Evolutionary conservation across 306 rosid genomes (phyloP).

Genomic region (Purshia tridentata): DNA sequence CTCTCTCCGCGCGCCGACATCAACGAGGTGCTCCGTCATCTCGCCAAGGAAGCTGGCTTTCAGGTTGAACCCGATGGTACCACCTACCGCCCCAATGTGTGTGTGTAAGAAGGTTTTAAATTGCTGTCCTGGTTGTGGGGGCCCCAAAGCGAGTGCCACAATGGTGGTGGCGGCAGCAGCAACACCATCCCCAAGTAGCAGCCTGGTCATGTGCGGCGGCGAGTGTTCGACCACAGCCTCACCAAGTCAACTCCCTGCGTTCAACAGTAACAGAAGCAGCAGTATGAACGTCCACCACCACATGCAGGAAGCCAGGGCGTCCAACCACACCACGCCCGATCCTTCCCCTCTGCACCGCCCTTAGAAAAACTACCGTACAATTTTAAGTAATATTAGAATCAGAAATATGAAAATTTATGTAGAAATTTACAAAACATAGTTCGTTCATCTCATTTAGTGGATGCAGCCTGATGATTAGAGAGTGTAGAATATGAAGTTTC

Average conservation of each 20-base stretch:
- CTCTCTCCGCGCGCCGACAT: constrained; percentile 51
- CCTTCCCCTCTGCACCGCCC: constrained; percentile 25
- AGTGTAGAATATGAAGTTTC: too few relatives aligned
- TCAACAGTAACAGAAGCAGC: neutral
- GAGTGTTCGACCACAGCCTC: constrained; percentile 42
- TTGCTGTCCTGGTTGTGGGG: constrained; percentile 42
- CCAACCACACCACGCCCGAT: constrained; percentile 27
- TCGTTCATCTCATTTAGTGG: too few relatives aligned
- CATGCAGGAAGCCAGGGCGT: constrained; percentile 31
- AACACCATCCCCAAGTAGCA: constrained; percentile 32
- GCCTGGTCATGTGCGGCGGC: constrained; percentile 23
- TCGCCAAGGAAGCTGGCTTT: constrained; percentile 57
- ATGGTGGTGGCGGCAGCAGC: neutral
- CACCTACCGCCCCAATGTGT: constrained; percentile 41
- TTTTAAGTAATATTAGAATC: too few relatives aligned
- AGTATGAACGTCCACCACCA: neutral
- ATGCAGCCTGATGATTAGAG: too few relatives aligned
- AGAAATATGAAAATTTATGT: too few relatives aligned
- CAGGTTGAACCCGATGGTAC: constrained; percentile 45
- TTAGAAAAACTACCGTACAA: neutral
- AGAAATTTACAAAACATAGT: too few relatives aligned
- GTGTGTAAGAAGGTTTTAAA: constrained; percentile 28
- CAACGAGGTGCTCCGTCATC: constrained; percentile 52
- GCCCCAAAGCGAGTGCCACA: constrained; percentile 21
- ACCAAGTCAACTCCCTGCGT: constrained; percentile 13